These are phyloP conservation scores for Echium plantagineum DNA, from an alignment of 257 asterid genomes.

Conservation along the genomic window DNA sequence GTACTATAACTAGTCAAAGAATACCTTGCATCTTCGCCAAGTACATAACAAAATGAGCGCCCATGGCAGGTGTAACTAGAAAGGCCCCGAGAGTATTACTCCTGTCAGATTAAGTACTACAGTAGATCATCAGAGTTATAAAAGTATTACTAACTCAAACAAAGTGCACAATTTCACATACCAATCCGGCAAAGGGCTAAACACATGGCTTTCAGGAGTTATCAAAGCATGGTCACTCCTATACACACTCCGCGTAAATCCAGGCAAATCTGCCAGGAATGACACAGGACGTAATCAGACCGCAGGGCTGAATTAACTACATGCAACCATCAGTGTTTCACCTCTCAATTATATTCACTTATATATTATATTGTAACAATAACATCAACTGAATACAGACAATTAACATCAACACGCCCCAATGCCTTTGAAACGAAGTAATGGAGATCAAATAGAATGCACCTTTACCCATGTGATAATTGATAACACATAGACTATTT, in stretches of 20 bases:
- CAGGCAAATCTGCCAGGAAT: slow-evolving; percentile 60
- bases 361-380: neutral
- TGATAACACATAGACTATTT: too few species aligned
- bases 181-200: slow-evolving; percentile 84
- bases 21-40: slow-evolving; percentile 93
- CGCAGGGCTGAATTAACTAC: neutral
- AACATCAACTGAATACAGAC: neutral
- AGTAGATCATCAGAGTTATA: slow-evolving; percentile 5
- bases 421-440: too few species aligned
- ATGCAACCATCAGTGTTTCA: too few species aligned
- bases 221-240: slow-evolving; percentile 78
- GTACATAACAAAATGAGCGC: slow-evolving; percentile 90
- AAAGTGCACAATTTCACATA: slow-evolving; percentile 12
- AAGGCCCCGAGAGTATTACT: slow-evolving; percentile 64
- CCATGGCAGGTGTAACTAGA: slow-evolving; percentile 76
- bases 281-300: neutral
- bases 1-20: slow-evolving; percentile 3
- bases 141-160: neutral
- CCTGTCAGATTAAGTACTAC: slow-evolving; percentile 30
- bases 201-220: slow-evolving; percentile 96
- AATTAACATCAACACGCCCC: too few species aligned
- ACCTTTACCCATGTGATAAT: too few species aligned
- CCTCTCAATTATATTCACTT: too few species aligned
- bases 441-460: too few species aligned
- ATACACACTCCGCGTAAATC: slow-evolving; percentile 88